Evolutionary conservation across 176 grass and related monocot species (phyloP).

Genomic region (Leersia perrieri): DNA sequence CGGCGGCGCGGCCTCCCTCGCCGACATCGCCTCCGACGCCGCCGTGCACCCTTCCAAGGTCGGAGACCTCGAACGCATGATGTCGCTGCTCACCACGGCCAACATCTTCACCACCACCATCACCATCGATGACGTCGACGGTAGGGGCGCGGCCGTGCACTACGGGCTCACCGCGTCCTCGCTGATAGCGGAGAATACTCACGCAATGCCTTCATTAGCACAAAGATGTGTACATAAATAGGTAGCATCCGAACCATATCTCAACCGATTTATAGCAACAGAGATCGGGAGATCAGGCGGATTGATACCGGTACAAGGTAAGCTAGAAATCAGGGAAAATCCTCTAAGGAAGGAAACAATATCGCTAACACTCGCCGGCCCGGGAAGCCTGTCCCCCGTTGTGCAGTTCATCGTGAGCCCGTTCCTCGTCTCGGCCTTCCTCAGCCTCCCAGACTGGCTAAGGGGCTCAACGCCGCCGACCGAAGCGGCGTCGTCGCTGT

Average conservation of each 20-base stretch:
- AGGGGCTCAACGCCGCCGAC: too few relatives aligned
- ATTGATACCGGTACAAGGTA: too few relatives aligned
- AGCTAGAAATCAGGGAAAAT: too few relatives aligned
- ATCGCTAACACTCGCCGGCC: too few relatives aligned
- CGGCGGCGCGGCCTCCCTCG: background rate
- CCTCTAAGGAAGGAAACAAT: too few relatives aligned
- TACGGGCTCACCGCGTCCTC: conserved; percentile 26
- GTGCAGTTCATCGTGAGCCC: conserved; percentile 16
- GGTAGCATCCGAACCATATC: too few relatives aligned
- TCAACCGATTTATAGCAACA: too few relatives aligned
- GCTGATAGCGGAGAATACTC: too few relatives aligned
- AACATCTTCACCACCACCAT: background rate
- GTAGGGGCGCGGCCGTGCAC: background rate
- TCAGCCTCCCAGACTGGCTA: conserved; percentile 24
- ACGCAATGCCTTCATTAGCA: too few relatives aligned
- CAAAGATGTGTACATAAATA: too few relatives aligned
- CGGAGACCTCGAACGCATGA: background rate
- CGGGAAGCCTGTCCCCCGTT: background rate
- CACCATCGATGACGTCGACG: background rate
- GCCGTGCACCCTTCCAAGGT: background rate
- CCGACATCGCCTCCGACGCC: background rate
- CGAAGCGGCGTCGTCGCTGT: background rate
- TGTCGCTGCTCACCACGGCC: background rate
- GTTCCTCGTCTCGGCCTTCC: conserved; percentile 19
- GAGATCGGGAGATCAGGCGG: too few relatives aligned